These are phyloP conservation scores for Penicillium dipodomyicola DNA, from an alignment of 495 filamentous ascomycete genomes.

Conservation along the genomic window DNA sequence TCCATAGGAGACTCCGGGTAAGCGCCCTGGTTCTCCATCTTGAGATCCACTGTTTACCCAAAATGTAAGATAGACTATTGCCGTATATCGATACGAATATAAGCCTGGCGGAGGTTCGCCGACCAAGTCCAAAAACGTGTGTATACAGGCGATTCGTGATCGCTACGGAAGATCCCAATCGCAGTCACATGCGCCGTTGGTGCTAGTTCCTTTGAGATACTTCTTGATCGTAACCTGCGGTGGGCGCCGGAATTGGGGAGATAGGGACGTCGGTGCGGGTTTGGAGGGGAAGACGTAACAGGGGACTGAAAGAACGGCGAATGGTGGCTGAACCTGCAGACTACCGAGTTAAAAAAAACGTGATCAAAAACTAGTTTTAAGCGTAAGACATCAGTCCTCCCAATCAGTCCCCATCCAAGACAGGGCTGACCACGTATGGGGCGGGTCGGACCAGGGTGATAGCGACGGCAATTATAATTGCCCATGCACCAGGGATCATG, in stretches of 20 bases:
- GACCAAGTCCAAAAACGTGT: not conserved
- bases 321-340: conserved; percentile 24
- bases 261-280: conserved; percentile 16
- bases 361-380: conserved; percentile 15
- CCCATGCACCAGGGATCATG: conserved; percentile 8
- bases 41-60: conserved; percentile 15
- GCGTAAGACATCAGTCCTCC: conserved; percentile 17
- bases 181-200: conserved; percentile 7
- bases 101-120: not conserved
- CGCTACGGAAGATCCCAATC: not conserved
- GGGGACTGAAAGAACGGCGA: conserved; percentile 24
- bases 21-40: conserved; percentile 47
- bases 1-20: conserved; percentile 83
- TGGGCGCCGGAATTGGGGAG: conserved; percentile 1
- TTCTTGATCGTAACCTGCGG: conserved; percentile 5
- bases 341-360: conserved; percentile 13
- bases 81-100: conserved; percentile 1
- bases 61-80: conserved; percentile 3
- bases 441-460: conserved; percentile 13
- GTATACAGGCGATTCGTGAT: conserved; percentile 6
- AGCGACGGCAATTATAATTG: not conserved
- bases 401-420: not conserved
- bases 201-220: not conserved
- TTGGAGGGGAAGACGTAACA: conserved; percentile 28
- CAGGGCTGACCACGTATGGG: conserved; percentile 12